These are phyloP conservation scores for Scytalidium lignicola DNA, from an alignment of 2,329 filamentous ascomycete genomes.

Conservation along the genomic window DNA sequence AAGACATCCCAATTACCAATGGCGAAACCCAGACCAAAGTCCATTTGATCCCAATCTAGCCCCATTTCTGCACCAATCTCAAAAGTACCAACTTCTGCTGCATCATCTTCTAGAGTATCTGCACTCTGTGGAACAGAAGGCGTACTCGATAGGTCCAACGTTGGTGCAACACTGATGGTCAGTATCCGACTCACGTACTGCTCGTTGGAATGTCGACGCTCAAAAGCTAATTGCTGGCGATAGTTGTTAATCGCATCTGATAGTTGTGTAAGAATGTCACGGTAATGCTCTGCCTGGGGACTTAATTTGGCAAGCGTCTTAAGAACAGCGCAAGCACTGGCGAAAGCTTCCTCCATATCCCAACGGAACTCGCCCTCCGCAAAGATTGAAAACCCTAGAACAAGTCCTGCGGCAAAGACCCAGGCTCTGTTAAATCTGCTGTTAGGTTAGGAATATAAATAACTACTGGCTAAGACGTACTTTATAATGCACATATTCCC, in stretches of 20 bases:
- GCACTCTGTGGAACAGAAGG: background rate
- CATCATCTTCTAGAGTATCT: background rate
- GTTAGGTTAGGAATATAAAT: background rate
- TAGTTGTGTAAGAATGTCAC: slow-evolving; percentile 3
- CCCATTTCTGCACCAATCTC: background rate
- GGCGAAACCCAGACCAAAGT: background rate
- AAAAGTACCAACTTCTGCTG: background rate
- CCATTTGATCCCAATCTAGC: background rate
- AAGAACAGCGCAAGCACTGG: background rate
- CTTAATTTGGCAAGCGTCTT: slow-evolving; percentile 2
- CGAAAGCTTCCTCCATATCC: slow-evolving; percentile 4
- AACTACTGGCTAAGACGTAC: background rate
- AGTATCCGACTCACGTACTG: background rate
- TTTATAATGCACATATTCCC: slow-evolving; percentile 7
- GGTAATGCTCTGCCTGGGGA: slow-evolving; percentile 6
- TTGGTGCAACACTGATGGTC: background rate
- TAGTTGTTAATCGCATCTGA: slow-evolving; percentile 3
- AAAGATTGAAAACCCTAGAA: slow-evolving; percentile 6
- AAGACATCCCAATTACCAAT: background rate
- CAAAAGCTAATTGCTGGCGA: background rate
- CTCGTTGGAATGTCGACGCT: background rate
- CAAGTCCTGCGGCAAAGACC: slow-evolving; percentile 6
- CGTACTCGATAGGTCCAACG: background rate
- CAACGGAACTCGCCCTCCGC: slow-evolving; percentile 1
- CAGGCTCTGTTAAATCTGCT: slow-evolving; percentile 3